Conservation (phyloP, 345 rosid species). For the Alliaria petiolata region DNA sequence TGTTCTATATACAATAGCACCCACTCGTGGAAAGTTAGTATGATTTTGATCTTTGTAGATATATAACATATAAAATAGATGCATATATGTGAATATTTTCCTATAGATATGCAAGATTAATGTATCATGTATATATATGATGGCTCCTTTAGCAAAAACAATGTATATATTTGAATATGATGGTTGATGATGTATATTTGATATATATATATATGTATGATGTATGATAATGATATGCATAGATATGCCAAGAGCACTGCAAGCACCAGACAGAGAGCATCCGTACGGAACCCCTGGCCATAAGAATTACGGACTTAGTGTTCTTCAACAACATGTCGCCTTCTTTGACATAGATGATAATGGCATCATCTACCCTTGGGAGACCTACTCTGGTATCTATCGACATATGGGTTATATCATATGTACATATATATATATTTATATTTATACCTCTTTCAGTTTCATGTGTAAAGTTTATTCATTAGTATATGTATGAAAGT, state of each 20-base stretch:
- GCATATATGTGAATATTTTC: not conserved
- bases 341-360: slow-evolving; percentile 75
- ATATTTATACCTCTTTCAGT: not conserved
- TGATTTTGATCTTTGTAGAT: not conserved
- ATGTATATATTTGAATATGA: no score
- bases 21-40: not conserved
- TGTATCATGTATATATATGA: not conserved
- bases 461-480: not conserved
- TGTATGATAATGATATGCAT: not conserved
- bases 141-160: no score
- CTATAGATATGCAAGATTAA: not conserved
- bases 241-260: slow-evolving; percentile 89
- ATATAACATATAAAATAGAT: not conserved
- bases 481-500: not conserved
- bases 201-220: not conserved
- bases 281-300: slow-evolving; percentile 80
- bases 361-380: slow-evolving; percentile 98
- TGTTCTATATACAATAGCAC: not conserved
- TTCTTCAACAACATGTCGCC: slow-evolving; percentile 89
- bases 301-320: slow-evolving; percentile 49
- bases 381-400: slow-evolving; percentile 68
- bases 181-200: not conserved
- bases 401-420: not conserved
- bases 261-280: slow-evolving; percentile 73
- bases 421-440: not conserved